Percentiles rank a stretch among this genome's conserved stretches.
These are phyloP conservation scores for Fragilaria crotonensis DNA, from an alignment of 108 stramenopile genomes.

Conservation along the genomic window DNA sequence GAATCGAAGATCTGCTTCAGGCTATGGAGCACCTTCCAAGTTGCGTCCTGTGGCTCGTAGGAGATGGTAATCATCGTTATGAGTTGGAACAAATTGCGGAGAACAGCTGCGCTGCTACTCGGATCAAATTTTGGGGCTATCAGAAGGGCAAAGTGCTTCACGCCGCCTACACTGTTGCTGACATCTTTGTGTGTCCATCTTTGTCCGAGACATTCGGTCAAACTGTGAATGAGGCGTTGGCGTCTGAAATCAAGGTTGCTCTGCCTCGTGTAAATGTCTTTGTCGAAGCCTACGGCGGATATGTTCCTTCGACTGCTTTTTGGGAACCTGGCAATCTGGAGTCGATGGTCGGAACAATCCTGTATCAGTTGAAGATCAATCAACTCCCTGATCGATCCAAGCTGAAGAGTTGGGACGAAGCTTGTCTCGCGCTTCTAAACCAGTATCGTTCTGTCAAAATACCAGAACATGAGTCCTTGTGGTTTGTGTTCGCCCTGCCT, in stretches of 20 bases:
- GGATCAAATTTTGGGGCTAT: constrained; percentile 41
- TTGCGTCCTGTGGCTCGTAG: constrained; percentile 40
- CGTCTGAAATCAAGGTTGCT: constrained; percentile 36
- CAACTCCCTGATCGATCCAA: constrained; percentile 29
- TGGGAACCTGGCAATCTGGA: constrained; percentile 27
- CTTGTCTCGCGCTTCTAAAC: constrained; percentile 17
- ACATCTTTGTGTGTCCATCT: constrained; percentile 41
- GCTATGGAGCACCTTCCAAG: constrained; percentile 17
- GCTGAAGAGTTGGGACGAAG: constrained; percentile 36
- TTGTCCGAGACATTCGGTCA: constrained; percentile 49
- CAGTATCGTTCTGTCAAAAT: constrained; percentile 22
- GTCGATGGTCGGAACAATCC: constrained; percentile 27
- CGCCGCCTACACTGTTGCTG: constrained; percentile 34
- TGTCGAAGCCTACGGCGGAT: constrained; percentile 36
- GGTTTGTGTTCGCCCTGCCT: no score
- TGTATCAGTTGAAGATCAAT: constrained; percentile 20
- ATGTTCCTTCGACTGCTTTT: constrained; percentile 36
- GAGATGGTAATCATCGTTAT: constrained; percentile 36
- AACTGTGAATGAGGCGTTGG: constrained; percentile 47
- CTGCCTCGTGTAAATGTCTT: constrained; percentile 40
- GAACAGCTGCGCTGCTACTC: constrained; percentile 23
- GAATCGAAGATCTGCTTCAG: constrained; percentile 36
- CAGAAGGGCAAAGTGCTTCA: constrained; percentile 42
- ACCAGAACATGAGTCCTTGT: background rate
- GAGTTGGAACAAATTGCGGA: constrained; percentile 1